phyloP scores from a whole-genome alignment of 1,284 basidiomycete genomes.

The Sporisorium exsertum region DNA sequence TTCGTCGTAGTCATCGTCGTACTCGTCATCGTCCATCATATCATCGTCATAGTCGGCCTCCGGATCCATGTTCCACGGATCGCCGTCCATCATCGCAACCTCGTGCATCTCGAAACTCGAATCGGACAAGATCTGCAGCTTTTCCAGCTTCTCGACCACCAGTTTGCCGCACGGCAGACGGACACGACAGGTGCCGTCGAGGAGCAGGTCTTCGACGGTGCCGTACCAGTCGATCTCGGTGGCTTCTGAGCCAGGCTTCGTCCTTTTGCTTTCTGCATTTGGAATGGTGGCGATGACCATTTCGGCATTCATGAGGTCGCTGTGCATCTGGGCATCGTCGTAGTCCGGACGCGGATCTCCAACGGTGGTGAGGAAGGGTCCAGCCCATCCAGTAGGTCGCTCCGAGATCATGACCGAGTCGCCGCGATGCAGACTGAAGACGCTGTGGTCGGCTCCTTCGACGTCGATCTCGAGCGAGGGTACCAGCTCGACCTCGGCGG shows the following conservation, averaged over 20 bases:
- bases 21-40: conserved; percentile 20
- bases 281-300: conserved; percentile 16
- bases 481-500: conserved; percentile 75
- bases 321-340: conserved; percentile 27
- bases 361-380: conserved; percentile 44
- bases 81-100: conserved; percentile 26
- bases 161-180: conserved; percentile 65
- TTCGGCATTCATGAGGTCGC: conserved; percentile 35
- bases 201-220: conserved; percentile 69
- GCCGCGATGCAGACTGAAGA: conserved; percentile 81
- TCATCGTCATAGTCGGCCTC: conserved; percentile 16
- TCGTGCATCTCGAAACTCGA: conserved; percentile 49
- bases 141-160: conserved; percentile 52
- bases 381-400: conserved; percentile 75
- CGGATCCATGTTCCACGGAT: conserved; percentile 28
- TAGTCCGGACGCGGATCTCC: conserved; percentile 49
- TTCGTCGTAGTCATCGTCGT: conserved; percentile 31
- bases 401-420: conserved; percentile 82
- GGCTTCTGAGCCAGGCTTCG: conserved; percentile 30
- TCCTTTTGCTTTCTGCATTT: neutral
- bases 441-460: conserved; percentile 73
- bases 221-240: conserved; percentile 71
- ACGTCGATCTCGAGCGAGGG: conserved; percentile 89
- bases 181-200: conserved; percentile 70
- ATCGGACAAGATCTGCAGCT: conserved; percentile 51